A percentile compares a stretch with the other conserved stretches of the same genome.
phyloP scores from a whole-genome alignment of 345 rosid species.

The Gossypium longicalyx region DNA sequence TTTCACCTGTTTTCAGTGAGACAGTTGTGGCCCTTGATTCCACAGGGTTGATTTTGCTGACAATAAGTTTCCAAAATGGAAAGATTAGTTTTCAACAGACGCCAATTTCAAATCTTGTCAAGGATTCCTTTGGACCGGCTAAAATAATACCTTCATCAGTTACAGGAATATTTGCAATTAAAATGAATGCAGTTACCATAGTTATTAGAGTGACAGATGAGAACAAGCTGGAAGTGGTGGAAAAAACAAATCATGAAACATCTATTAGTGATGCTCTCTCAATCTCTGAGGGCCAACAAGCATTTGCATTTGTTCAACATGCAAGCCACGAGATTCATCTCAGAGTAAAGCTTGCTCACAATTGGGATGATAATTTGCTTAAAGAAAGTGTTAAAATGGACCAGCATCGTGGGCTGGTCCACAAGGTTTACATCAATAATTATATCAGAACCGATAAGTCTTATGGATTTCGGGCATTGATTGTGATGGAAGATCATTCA shows the following conservation, averaged over 20 bases:
- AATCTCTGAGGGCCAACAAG: conserved; percentile 54
- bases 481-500: conserved; percentile 98
- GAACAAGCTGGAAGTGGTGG: conserved; percentile 66
- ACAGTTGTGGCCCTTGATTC: conserved; percentile 68
- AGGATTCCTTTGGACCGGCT: conserved; percentile 44
- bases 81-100: conserved; percentile 52
- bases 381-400: conserved; percentile 67
- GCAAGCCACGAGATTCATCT: conserved; percentile 57
- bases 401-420: conserved; percentile 64
- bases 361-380: conserved; percentile 67
- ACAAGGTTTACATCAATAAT: conserved; percentile 82
- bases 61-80: conserved; percentile 49
- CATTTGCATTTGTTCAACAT: conserved; percentile 68
- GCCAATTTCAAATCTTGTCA: conserved; percentile 47
- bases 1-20: conserved; percentile 55
- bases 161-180: conserved; percentile 54
- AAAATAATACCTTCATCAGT: conserved; percentile 53
- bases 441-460: conserved; percentile 83
- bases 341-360: conserved; percentile 53
- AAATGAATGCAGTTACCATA: conserved; percentile 31
- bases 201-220: conserved; percentile 49
- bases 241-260: conserved; percentile 49
- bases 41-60: conserved; percentile 47
- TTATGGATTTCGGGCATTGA: conserved; percentile 87
- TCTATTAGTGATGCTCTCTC: conserved; percentile 72